phyloP scores from a whole-genome alignment of 441 rosid species.

The Raphanus hybrid region DNA sequence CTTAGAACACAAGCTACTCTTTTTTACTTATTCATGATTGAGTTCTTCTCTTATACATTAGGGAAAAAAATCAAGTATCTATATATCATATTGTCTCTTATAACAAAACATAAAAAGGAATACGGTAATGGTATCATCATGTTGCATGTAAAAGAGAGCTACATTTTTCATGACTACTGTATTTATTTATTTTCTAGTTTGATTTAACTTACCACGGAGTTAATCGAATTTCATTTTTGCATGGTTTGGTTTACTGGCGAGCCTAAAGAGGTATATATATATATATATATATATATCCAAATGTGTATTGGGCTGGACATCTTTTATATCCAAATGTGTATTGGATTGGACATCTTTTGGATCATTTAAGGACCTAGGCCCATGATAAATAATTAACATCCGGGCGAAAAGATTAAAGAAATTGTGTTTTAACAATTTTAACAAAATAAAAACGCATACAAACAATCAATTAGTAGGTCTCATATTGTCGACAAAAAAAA shows the following conservation, averaged over 20 bases:
- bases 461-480: not conserved
- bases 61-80: not conserved
- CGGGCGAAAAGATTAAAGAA: too few species aligned
- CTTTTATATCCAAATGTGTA: too few species aligned
- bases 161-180: conserved; percentile 1
- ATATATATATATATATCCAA: too few species aligned
- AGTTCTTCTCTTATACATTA: not conserved
- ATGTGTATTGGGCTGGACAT: too few species aligned
- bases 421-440: not conserved
- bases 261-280: too few species aligned
- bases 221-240: too few species aligned
- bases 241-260: too few species aligned
- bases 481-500: too few species aligned
- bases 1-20: conserved; percentile 34
- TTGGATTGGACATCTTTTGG: too few species aligned
- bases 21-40: conserved; percentile 27
- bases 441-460: not conserved
- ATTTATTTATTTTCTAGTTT: not conserved
- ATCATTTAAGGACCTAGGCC: too few species aligned
- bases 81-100: conserved; percentile 7
- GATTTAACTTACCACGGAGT: too few species aligned
- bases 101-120: not conserved
- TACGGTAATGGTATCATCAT: conserved; percentile 17
- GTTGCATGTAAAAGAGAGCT: conserved; percentile 15
- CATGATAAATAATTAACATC: too few species aligned